Evolutionary conservation across 257 asterid species (phyloP).

Genomic region (Asclepias syriaca): DNA sequence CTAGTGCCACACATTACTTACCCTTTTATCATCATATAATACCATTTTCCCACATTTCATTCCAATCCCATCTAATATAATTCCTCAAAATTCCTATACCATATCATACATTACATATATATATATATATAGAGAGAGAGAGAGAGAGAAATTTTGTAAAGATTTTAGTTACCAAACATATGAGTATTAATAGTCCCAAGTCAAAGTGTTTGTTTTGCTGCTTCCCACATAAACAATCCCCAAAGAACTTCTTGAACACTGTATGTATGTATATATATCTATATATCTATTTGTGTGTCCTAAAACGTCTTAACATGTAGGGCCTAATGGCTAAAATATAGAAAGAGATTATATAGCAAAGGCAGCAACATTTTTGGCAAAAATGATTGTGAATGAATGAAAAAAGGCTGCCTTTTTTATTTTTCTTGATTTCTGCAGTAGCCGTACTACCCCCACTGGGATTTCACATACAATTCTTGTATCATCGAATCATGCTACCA

Average conservation of each 20-base stretch:
- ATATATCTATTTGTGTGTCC: no score
- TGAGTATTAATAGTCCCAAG: neutral
- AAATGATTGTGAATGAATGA: conserved; percentile 1
- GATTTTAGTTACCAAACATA: neutral
- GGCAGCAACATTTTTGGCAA: conserved; percentile 1
- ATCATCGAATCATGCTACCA: no score
- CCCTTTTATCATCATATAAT: neutral
- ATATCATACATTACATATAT: no score
- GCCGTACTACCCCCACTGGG: neutral
- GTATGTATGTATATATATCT: neutral
- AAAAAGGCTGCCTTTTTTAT: neutral
- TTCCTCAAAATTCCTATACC: neutral
- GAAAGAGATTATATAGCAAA: neutral
- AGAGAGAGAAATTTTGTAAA: neutral
- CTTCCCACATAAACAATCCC: neutral
- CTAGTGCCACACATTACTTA: conserved; percentile 13
- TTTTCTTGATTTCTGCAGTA: neutral
- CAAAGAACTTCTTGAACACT: neutral
- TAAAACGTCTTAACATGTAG: neutral
- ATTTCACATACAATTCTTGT: no score
- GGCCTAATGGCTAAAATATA: neutral
- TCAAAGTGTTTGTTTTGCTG: neutral
- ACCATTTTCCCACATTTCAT: neutral
- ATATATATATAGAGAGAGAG: no score
- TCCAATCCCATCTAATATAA: neutral